Conservation (phyloP, 768 basidiomycete species). For the Leccinum disarticulatum region DNA sequence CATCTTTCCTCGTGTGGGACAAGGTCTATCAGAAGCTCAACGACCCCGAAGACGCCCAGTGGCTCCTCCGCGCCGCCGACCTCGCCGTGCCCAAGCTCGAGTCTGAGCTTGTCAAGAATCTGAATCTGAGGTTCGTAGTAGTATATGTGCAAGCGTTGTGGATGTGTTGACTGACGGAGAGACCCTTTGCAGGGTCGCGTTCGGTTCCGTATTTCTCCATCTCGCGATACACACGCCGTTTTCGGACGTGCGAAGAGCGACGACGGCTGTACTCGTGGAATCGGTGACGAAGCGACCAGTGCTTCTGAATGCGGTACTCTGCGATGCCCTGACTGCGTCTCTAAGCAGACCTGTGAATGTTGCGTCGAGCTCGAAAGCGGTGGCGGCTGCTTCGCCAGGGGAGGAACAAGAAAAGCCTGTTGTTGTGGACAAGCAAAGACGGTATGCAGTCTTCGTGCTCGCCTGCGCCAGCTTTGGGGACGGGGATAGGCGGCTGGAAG, state of each 20-base stretch:
- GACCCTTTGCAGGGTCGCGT: slow-evolving; percentile 43
- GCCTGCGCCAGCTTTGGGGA: slow-evolving; percentile 45
- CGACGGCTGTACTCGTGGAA: slow-evolving; percentile 42
- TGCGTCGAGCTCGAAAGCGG: slow-evolving; percentile 20
- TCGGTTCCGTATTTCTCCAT: slow-evolving; percentile 69
- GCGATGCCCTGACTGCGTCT: slow-evolving; percentile 55
- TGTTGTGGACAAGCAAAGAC: slow-evolving; percentile 48
- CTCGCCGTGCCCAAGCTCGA: slow-evolving; percentile 48
- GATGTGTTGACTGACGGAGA: not conserved
- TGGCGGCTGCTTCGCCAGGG: not conserved
- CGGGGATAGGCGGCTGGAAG: slow-evolving; percentile 31
- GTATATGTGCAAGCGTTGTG: not conserved
- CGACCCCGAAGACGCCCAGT: slow-evolving; percentile 61
- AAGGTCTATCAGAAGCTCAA: slow-evolving; percentile 78
- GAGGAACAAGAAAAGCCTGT: slow-evolving; percentile 41
- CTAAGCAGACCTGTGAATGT: slow-evolving; percentile 37
- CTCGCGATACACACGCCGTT: slow-evolving; percentile 60
- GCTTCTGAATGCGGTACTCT: slow-evolving; percentile 51
- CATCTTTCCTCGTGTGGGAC: slow-evolving; percentile 86
- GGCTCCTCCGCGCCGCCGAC: slow-evolving; percentile 71
- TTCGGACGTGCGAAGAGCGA: slow-evolving; percentile 51
- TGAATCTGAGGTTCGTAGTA: slow-evolving; percentile 46
- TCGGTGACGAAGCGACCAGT: slow-evolving; percentile 43
- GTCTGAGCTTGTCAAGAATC: slow-evolving; percentile 51
- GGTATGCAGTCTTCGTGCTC: slow-evolving; percentile 53